phyloP scores from a whole-genome alignment of 306 rosid species.

The Prunus campanulata region DNA sequence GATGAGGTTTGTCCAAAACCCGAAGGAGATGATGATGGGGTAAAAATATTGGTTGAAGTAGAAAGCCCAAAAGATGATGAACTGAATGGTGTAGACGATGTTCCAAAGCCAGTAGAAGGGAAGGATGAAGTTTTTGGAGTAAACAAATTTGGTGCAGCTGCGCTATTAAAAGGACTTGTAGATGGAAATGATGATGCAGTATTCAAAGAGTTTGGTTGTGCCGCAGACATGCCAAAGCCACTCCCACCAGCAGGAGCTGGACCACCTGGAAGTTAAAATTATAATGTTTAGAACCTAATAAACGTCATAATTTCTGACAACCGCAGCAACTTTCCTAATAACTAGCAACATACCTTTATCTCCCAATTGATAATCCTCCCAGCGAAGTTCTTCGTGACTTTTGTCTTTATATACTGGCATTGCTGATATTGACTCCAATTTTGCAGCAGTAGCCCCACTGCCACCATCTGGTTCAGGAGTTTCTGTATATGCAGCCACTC shows the following conservation, averaged over 20 bases:
- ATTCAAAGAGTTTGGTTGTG: conserved; percentile 54
- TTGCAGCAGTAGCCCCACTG: conserved; percentile 49
- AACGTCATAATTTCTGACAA: conserved; percentile 1
- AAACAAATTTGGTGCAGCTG: conserved; percentile 60
- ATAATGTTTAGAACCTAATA: neutral
- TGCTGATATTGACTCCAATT: conserved; percentile 90
- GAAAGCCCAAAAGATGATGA: conserved; percentile 58
- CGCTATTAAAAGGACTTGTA: conserved; percentile 55
- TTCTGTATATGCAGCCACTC: conserved; percentile 63
- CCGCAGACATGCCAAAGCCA: conserved; percentile 52
- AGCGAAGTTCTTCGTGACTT: conserved; percentile 94
- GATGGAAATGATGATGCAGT: conserved; percentile 53
- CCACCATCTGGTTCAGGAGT: conserved; percentile 67
- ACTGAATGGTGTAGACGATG: conserved; percentile 52
- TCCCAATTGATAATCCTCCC: conserved; percentile 95
- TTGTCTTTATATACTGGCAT: conserved; percentile 87
- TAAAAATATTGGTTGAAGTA: conserved; percentile 48
- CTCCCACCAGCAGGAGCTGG: conserved; percentile 55
- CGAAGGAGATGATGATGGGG: conserved; percentile 33
- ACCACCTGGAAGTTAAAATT: conserved; percentile 56
- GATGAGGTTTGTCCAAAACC: conserved; percentile 37
- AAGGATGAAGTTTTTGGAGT: conserved; percentile 58
- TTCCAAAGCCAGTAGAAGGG: conserved; percentile 46
- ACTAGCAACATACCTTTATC: conserved; percentile 59
- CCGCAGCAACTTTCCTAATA: neutral